Conservation (phyloP, 495 filamentous ascomycete genomes). For the Jackrogersella minutella region DNA sequence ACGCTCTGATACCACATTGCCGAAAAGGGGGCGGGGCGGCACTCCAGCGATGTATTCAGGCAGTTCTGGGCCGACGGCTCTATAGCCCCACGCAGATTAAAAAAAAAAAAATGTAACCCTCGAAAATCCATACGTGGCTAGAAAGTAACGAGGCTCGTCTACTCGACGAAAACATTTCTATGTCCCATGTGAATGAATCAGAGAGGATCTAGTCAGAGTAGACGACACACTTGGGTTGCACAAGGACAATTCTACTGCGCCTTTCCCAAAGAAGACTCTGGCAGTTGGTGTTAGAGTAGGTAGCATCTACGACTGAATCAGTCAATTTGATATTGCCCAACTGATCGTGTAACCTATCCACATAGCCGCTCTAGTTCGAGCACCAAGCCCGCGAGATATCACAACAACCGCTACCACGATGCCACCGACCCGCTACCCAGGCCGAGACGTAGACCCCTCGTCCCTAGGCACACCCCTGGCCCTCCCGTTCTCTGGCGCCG, state of each 20-base stretch:
- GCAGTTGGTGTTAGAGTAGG: too few species aligned
- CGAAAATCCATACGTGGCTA: neutral
- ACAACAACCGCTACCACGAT: conserved; percentile 5
- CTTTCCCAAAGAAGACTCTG: too few species aligned
- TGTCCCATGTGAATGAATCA: neutral
- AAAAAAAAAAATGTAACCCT: conserved; percentile 5
- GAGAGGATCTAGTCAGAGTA: neutral
- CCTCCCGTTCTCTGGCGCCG: conserved; percentile 64
- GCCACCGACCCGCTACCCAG: conserved; percentile 27
- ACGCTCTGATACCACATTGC: conserved; percentile 1
- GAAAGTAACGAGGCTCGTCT: neutral
- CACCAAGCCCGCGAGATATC: neutral
- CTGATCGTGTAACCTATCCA: too few species aligned
- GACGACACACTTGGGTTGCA: neutral
- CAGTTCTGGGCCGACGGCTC: conserved; percentile 30
- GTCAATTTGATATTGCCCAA: too few species aligned
- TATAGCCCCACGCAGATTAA: conserved; percentile 5
- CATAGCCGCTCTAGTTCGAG: too few species aligned
- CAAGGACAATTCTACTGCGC: too few species aligned
- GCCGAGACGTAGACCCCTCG: conserved; percentile 46
- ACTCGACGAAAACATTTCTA: neutral
- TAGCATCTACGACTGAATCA: too few species aligned
- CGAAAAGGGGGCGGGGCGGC: conserved; percentile 9
- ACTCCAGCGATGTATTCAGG: conserved; percentile 22
- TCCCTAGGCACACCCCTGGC: conserved; percentile 63